Evolutionary conservation across 1,139 yeast genomes (phyloP).

Genomic region (Eremothecium cymbalariae): DNA sequence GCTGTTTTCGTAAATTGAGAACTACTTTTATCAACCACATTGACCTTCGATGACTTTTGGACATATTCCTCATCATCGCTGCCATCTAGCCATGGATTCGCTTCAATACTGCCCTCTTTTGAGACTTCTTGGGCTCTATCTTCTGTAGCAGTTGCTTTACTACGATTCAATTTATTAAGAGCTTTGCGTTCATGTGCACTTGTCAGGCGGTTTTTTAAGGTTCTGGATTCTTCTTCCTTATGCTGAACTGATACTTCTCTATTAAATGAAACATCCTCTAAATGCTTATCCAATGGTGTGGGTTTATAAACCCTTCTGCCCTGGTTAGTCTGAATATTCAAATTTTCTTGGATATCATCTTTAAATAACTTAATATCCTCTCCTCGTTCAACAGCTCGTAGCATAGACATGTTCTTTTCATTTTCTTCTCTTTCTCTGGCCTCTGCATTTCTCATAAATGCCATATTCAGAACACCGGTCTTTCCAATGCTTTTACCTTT

Average conservation of each 20-base stretch:
- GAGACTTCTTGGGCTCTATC: conserved; percentile 3
- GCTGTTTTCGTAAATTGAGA: conserved; percentile 41
- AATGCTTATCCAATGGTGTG: conserved; percentile 42
- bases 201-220: conserved; percentile 38
- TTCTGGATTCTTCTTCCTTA: conserved; percentile 47
- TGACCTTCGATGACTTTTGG: conserved; percentile 47
- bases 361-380: conserved; percentile 36
- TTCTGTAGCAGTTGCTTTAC: conserved; percentile 8
- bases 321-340: conserved; percentile 48
- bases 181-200: conserved; percentile 20
- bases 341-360: conserved; percentile 36
- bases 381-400: conserved; percentile 42
- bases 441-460: conserved; percentile 86
- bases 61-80: conserved; percentile 25
- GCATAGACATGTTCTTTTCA: conserved; percentile 42
- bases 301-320: conserved; percentile 87
- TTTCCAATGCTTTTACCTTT: conserved; percentile 52
- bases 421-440: conserved; percentile 52
- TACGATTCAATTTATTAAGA: conserved; percentile 1
- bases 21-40: conserved; percentile 50
- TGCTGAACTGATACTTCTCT: conserved; percentile 41
- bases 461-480: conserved; percentile 82
- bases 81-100: conserved; percentile 66
- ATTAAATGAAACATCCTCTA: conserved; percentile 39
- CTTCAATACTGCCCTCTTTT: too few relatives aligned